phyloP scores from a whole-genome alignment of 73 alveolate genomes.

The Symbiodinium pilosum region DNA sequence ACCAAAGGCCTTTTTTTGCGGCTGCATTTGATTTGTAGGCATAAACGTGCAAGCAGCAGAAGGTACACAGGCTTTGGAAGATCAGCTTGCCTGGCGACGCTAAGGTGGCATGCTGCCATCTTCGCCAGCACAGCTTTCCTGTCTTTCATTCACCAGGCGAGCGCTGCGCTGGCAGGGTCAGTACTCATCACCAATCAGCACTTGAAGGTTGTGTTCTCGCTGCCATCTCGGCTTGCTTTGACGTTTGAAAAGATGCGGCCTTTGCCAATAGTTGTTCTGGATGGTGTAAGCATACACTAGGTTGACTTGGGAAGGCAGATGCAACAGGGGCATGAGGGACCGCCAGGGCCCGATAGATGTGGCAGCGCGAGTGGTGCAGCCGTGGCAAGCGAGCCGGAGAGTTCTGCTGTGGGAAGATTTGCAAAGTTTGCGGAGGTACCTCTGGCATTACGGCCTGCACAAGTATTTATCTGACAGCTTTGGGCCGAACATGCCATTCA shows the following conservation, averaged over 20 bases:
- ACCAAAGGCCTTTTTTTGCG: too few relatives aligned
- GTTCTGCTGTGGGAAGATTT: background rate
- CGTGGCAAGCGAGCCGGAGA: background rate
- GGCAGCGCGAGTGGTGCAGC: constrained; percentile 20
- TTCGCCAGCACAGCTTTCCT: constrained; percentile 34
- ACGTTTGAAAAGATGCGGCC: too few relatives aligned
- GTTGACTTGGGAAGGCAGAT: too few relatives aligned
- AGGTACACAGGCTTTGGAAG: too few relatives aligned
- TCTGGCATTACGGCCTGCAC: background rate
- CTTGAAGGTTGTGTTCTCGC: too few relatives aligned
- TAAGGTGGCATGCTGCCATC: constrained; percentile 34
- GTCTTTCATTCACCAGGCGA: constrained; percentile 27
- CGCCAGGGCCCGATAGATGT: too few relatives aligned
- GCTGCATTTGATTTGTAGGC: too few relatives aligned
- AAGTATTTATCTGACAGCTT: background rate
- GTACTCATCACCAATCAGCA: too few relatives aligned
- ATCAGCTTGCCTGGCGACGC: background rate
- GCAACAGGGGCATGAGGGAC: too few relatives aligned
- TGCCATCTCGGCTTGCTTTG: too few relatives aligned
- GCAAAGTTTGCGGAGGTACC: constrained; percentile 1
- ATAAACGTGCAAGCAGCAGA: background rate
- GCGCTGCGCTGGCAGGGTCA: background rate
- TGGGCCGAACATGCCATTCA: background rate
- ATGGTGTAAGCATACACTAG: too few relatives aligned
- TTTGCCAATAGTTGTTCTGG: too few relatives aligned